Percentiles rank a stretch among this genome's conserved stretches.
Conservation (phyloP, 129 eudicot species). For the Apium graveolens region DNA sequence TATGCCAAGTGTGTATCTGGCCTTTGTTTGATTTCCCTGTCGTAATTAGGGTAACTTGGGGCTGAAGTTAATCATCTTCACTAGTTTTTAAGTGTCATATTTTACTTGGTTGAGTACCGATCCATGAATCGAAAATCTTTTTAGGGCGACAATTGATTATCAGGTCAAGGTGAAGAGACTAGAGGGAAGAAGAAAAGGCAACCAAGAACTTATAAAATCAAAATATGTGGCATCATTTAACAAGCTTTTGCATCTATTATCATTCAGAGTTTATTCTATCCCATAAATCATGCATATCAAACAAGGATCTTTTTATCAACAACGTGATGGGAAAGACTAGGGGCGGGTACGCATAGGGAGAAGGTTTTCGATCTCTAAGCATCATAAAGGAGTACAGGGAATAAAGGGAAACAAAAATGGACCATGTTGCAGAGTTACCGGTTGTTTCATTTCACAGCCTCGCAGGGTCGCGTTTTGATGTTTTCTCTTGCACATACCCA, state of each 20-base stretch:
- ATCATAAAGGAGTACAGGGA: too few relatives aligned
- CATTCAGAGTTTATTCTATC: neutral
- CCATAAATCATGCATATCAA: neutral
- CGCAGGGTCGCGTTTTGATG: too few relatives aligned
- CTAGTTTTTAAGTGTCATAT: neutral
- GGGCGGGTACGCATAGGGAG: too few relatives aligned
- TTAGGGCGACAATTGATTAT: neutral
- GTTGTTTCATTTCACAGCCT: constrained; percentile 70
- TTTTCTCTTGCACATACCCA: constrained; percentile 65
- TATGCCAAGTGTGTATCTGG: neutral
- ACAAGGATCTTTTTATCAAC: neutral
- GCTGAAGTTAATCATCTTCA: neutral
- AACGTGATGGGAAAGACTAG: too few relatives aligned
- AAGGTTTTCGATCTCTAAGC: too few relatives aligned
- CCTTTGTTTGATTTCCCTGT: neutral
- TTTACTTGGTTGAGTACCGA: neutral
- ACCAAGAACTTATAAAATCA: neutral
- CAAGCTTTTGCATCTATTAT: neutral
- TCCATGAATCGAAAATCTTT: neutral
- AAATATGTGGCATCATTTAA: neutral
- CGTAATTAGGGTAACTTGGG: neutral
- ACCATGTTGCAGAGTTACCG: constrained; percentile 43
- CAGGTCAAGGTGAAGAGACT: neutral
- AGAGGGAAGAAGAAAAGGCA: neutral
- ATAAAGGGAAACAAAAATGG: neutral